phyloP scores from a whole-genome alignment of 805 yeast genomes.

The Wickerhamomyces ciferrii region DNA sequence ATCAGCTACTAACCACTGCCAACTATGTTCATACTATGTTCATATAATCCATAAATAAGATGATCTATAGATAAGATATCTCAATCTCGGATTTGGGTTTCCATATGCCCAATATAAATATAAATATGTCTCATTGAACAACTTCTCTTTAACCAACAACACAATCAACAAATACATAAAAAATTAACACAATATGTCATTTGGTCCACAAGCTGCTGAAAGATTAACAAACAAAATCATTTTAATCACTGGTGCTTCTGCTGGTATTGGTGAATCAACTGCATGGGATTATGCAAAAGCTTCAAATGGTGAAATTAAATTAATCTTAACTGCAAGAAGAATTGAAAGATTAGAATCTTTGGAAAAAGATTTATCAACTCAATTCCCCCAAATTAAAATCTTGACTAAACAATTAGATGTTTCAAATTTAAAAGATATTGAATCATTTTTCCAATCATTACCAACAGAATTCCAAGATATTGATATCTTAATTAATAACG shows the following conservation, averaged over 20 bases:
- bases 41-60: too few relatives aligned
- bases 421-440: constrained; percentile 44
- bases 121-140: too few relatives aligned
- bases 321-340: constrained; percentile 78
- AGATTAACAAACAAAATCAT: constrained; percentile 75
- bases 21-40: too few relatives aligned
- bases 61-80: too few relatives aligned
- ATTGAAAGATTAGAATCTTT: constrained; percentile 50
- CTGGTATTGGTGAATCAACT: constrained; percentile 93
- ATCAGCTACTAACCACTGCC: too few relatives aligned
- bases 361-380: constrained; percentile 36
- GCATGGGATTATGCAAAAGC: constrained; percentile 81
- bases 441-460: constrained; percentile 42
- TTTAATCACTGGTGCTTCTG: constrained; percentile 90
- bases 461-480: constrained; percentile 56
- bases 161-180: not conserved
- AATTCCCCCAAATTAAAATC: constrained; percentile 44
- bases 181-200: constrained; percentile 39
- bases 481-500: constrained; percentile 66
- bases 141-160: not conserved
- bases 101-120: too few relatives aligned
- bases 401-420: constrained; percentile 50
- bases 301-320: constrained; percentile 64
- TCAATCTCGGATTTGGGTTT: too few relatives aligned
- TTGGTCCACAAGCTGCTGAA: constrained; percentile 69